Percentiles rank a stretch among this genome's conserved stretches.
phyloP scores from a whole-genome alignment of 768 basidiomycete species.

The Infundibulicybe gibba region DNA sequence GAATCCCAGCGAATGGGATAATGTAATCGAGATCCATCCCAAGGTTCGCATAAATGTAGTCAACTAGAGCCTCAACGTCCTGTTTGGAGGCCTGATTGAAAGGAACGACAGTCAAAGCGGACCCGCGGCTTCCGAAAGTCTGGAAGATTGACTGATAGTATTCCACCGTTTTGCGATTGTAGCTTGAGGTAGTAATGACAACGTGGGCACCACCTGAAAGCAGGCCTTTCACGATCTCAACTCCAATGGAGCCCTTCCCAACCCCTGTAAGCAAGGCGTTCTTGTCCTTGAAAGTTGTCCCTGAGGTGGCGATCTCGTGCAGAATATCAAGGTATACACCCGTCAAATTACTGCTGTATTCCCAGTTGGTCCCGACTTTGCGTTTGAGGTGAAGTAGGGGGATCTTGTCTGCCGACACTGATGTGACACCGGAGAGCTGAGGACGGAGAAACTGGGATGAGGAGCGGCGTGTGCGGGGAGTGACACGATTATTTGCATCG shows the following conservation, averaged over 20 bases:
- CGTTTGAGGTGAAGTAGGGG: conserved; percentile 96
- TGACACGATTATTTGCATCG: conserved; percentile 52
- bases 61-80: conserved; percentile 95
- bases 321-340: conserved; percentile 94
- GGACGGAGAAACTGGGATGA: conserved; percentile 98
- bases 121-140: conserved; percentile 89
- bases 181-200: conserved; percentile 97
- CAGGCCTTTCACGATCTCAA: conserved; percentile 95
- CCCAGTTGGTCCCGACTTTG: conserved; percentile 93
- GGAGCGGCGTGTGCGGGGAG: conserved; percentile 75
- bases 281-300: conserved; percentile 98
- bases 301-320: conserved; percentile 97
- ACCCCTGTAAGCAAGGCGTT: conserved; percentile 98
- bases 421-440: conserved; percentile 70
- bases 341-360: conserved; percentile 96
- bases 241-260: conserved; percentile 96
- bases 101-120: conserved; percentile 96
- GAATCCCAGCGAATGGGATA: conserved; percentile 96
- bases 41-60: conserved; percentile 95
- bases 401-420: conserved; percentile 78
- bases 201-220: conserved; percentile 96
- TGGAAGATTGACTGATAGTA: conserved; percentile 99
- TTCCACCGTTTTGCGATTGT: conserved; percentile 92
- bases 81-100: conserved; percentile 99
- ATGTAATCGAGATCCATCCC: conserved; percentile 98